Evolutionary conservation across 2,329 filamentous ascomycete species (phyloP).

Genomic region (Neoarthrinium moseri): DNA sequence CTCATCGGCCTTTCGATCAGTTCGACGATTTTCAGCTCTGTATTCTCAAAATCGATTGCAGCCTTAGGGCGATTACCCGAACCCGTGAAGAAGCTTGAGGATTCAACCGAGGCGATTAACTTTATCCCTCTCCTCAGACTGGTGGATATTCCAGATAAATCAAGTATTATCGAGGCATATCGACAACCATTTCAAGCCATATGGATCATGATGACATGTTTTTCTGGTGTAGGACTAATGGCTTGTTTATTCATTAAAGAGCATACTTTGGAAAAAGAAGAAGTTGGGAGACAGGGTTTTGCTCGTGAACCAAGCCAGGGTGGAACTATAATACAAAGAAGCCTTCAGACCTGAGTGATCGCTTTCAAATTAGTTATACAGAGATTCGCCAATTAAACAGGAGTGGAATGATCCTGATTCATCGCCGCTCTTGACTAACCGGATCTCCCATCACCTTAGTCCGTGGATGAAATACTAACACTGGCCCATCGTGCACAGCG

Average conservation of each 20-base stretch:
- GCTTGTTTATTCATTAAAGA: background rate
- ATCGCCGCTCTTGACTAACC: no score
- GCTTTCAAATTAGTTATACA: no score
- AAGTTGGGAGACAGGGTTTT: background rate
- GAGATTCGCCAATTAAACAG: no score
- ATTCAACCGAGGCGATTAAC: conserved; percentile 15
- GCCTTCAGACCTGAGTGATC: no score
- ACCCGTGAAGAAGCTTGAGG: conserved; percentile 10
- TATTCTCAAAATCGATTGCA: conserved; percentile 21
- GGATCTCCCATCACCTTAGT: no score
- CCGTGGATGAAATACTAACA: background rate
- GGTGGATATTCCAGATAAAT: background rate
- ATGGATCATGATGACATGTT: background rate
- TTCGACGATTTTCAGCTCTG: conserved; percentile 32
- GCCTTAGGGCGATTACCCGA: conserved; percentile 14
- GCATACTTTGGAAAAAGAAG: background rate
- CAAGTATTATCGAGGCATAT: background rate
- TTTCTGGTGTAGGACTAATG: background rate
- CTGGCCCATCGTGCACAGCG: background rate
- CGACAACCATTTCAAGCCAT: background rate
- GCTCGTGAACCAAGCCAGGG: no score
- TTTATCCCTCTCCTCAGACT: conserved; percentile 13
- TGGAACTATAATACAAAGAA: no score
- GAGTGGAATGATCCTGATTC: no score
- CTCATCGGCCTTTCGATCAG: conserved; percentile 33